Base-by-base conservation (phyloP, 805 yeast species). In the Zygosaccharomyces kombuchaensis region DNA sequence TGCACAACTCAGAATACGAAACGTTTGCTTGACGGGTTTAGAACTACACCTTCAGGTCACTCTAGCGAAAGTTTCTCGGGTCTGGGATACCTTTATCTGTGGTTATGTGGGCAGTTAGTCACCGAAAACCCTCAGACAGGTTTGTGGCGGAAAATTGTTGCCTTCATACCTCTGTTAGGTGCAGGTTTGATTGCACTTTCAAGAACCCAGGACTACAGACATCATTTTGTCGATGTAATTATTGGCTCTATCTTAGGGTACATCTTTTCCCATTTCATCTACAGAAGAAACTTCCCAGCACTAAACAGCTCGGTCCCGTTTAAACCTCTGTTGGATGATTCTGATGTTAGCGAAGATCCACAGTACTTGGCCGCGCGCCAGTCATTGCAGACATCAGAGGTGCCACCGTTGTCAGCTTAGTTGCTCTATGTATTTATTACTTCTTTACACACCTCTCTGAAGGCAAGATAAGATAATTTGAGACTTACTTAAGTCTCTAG, bases 121-220 rank as follows among this genome's bases (percentile, higher is more conserved):
- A 68, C 77, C 1, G 73, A 74, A 38, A 68, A 73, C 45, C 70
- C 73, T 9, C 57, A 65, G 40, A 69, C 74, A 14, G 85, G 90
- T 1, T 72, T 80, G 1, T 82, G 88, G 86, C 76, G 90, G 59
- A 69, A 77, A 36, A 52, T 77, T 2, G 59, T 82, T 2, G 68
- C 81, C 1, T 58, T 68, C 8, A 45, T 74, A n/a, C 93, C 93
- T 2, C 59, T 76, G 1, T 55, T 87, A 4, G 74, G 84, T 6
- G 96, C 98, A 0, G 59, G 76, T 1, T 73, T 82, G 52, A 81
- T 91, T 54, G 98, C 97, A 0, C 65, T 87, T 36, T 80, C 93
- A 32, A 76, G 99, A 57, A 87, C 96, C 0, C 84, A 85, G 57
- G 99, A 91, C 66, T 90, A 90, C 67, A 76, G 97, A 62, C 99